These are phyloP conservation scores for Lasiosphaeria hispida DNA, from an alignment of 495 filamentous ascomycete genomes.

Conservation along the genomic window DNA sequence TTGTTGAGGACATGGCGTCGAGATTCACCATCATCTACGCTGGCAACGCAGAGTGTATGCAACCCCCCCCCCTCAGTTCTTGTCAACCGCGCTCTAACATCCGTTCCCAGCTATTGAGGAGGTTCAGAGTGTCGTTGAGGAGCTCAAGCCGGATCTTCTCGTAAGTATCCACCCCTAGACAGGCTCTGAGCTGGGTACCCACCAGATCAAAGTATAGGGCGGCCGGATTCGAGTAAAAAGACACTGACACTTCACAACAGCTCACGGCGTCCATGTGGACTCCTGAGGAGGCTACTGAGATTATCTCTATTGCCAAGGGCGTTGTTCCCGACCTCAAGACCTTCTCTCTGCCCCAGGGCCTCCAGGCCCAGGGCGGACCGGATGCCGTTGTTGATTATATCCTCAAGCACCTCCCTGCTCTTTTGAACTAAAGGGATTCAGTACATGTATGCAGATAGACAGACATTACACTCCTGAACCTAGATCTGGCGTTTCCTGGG, in stretches of 20 bases:
- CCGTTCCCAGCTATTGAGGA: conserved; percentile 27
- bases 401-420: conserved; percentile 53
- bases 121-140: conserved; percentile 23
- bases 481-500: too few species aligned
- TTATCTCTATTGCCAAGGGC: conserved; percentile 54
- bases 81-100: not conserved
- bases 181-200: too few species aligned
- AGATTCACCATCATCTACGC: conserved; percentile 58
- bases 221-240: too few species aligned
- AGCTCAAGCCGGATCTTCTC: conserved; percentile 24
- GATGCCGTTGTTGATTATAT: conserved; percentile 66
- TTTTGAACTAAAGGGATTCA: conserved; percentile 37
- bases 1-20: conserved; percentile 58
- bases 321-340: conserved; percentile 47
- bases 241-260: conserved; percentile 30
- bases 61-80: not conserved
- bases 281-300: conserved; percentile 52
- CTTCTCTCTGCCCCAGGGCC: conserved; percentile 60
- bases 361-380: conserved; percentile 63
- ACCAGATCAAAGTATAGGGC: too few species aligned
- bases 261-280: conserved; percentile 72
- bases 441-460: not conserved
- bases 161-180: conserved; percentile 29
- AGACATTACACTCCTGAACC: too few species aligned
- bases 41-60: conserved; percentile 57